A percentile compares a stretch with the other conserved stretches of the same genome.
These are phyloP conservation scores for Zygosaccharomyces sapae DNA, from an alignment of 1,139 yeast genomes.

Conservation along the genomic window DNA sequence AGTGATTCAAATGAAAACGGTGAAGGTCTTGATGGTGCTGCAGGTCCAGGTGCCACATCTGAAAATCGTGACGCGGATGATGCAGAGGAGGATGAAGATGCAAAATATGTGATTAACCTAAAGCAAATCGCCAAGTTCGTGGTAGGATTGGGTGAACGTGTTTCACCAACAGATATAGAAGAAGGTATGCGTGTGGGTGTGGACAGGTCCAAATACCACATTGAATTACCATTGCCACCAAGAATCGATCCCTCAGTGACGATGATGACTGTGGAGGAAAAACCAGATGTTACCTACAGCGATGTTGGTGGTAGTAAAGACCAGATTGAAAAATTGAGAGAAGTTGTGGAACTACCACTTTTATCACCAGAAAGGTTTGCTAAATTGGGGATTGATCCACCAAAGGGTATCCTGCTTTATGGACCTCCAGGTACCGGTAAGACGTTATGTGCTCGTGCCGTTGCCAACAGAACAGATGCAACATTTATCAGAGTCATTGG, in stretches of 20 bases:
- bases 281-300: slow-evolving; percentile 85
- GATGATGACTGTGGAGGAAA: slow-evolving; percentile 99
- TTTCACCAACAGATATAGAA: slow-evolving; percentile 96
- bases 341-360: slow-evolving; percentile 93
- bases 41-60: slow-evolving; percentile 14
- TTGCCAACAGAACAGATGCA: slow-evolving; percentile 97
- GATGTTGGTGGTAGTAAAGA: slow-evolving; percentile 99
- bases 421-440: slow-evolving; percentile 99
- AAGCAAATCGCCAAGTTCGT: slow-evolving; percentile 98
- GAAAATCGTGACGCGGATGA: slow-evolving; percentile 39
- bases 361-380: slow-evolving; percentile 95
- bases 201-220: slow-evolving; percentile 93
- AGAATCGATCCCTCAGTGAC: slow-evolving; percentile 96
- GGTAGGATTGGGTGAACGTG: slow-evolving; percentile 93
- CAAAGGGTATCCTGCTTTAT: slow-evolving; percentile 89
- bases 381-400: slow-evolving; percentile 95
- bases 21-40: slow-evolving; percentile 30
- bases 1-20: slow-evolving; percentile 23
- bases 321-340: slow-evolving; percentile 93
- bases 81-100: slow-evolving; percentile 68
- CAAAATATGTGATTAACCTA: slow-evolving; percentile 91
- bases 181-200: slow-evolving; percentile 99
- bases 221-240: slow-evolving; percentile 95
- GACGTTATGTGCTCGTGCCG: slow-evolving; percentile 96
- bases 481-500: slow-evolving; percentile 97